Conservation (phyloP, 2,329 filamentous ascomycete species). For the Colletotrichum horii region DNA sequence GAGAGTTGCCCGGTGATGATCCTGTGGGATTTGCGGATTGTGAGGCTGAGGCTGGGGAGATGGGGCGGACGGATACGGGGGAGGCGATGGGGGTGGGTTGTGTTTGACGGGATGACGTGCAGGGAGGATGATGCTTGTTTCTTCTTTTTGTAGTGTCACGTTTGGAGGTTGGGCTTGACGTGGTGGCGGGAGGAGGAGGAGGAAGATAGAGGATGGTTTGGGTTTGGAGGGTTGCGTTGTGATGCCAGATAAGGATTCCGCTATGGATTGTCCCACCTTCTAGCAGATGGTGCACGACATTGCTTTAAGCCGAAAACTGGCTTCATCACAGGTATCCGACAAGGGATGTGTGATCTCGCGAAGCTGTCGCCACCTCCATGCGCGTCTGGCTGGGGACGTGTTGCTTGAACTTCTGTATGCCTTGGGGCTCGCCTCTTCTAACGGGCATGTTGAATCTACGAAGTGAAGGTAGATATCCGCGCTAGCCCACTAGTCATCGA, state of each 20-base stretch:
- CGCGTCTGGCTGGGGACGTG: too few species aligned
- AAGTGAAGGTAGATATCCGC: too few species aligned
- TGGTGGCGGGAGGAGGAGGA: background rate
- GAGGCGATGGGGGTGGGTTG: background rate
- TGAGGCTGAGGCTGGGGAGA: background rate
- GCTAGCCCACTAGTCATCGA: too few species aligned
- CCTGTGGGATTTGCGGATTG: background rate
- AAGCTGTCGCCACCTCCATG: too few species aligned
- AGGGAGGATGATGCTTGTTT: background rate
- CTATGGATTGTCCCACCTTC: too few species aligned
- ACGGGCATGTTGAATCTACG: too few species aligned
- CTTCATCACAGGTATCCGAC: too few species aligned
- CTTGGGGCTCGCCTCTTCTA: too few species aligned
- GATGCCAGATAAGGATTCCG: background rate
- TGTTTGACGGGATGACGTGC: background rate
- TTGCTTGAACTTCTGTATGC: too few species aligned
- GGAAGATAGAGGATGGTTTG: background rate
- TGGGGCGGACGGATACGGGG: background rate
- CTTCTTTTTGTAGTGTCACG: background rate
- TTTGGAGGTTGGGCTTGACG: background rate
- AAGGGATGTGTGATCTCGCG: too few species aligned
- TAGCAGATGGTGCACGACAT: too few species aligned
- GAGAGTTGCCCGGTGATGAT: background rate
- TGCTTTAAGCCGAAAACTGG: too few species aligned
- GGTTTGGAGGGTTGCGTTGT: background rate